Conservation (phyloP, 306 rosid genomes). For the Clitoria ternatea region DNA sequence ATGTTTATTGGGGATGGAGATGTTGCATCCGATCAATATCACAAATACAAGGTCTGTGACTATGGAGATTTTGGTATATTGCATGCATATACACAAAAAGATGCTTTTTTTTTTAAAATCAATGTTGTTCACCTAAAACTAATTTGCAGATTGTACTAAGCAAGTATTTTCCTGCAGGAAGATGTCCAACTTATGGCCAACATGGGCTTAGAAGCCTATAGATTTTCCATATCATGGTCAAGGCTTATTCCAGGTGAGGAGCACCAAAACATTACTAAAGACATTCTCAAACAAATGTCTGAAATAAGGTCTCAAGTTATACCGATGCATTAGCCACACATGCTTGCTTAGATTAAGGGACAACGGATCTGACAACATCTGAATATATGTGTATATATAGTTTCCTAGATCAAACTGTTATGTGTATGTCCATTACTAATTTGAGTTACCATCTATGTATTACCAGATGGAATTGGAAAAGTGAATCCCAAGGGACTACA, state of each 20-base stretch:
- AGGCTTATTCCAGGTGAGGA: conserved; percentile 32
- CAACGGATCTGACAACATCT: neutral
- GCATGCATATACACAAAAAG: neutral
- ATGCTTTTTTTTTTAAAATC: neutral
- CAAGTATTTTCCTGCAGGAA: conserved; percentile 20
- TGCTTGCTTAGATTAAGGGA: neutral
- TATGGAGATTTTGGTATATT: neutral
- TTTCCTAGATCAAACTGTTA: conserved; percentile 1
- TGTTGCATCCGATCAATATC: conserved; percentile 31
- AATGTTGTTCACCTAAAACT: neutral
- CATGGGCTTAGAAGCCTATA: conserved; percentile 30
- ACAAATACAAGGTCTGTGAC: conserved; percentile 34
- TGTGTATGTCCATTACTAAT: neutral
- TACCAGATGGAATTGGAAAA: conserved; percentile 64
- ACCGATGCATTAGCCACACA: neutral
- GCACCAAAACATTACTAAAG: neutral
- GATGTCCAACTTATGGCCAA: conserved; percentile 36
- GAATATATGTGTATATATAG: no score
- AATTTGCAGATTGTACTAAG: neutral
- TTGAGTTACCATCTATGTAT: conserved; percentile 7
- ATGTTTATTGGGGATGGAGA: neutral
- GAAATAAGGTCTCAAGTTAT: neutral
- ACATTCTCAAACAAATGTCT: neutral
- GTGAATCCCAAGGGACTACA: conserved; percentile 60
- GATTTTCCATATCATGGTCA: conserved; percentile 45